Conservation (phyloP, 352 stramenopile genomes). For the Phytophthora pistaciae region DNA sequence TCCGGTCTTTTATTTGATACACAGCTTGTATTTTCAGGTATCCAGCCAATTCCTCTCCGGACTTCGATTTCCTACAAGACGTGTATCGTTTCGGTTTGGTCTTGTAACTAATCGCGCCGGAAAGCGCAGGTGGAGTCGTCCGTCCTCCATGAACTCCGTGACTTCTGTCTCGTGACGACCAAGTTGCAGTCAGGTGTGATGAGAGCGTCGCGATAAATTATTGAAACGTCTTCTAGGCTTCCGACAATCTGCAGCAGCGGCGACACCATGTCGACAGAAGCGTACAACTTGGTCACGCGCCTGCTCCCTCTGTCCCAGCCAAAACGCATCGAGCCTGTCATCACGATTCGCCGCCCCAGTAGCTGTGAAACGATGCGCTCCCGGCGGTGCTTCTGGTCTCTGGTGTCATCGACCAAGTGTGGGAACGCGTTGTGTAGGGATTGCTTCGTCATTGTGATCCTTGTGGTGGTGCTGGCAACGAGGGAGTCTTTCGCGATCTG, state of each 20-base stretch:
- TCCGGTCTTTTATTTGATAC: no score
- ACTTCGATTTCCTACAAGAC: no score
- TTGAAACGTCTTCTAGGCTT: background rate
- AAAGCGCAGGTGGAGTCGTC: no score
- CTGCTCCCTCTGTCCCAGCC: background rate
- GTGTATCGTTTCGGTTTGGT: no score
- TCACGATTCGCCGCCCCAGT: background rate
- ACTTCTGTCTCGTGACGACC: background rate
- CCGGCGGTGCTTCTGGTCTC: background rate
- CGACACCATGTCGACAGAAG: background rate
- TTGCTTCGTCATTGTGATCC: background rate
- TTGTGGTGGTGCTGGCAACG: background rate
- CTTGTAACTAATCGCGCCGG: no score
- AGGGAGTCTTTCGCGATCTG: background rate
- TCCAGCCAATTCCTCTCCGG: no score
- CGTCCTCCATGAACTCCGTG: background rate
- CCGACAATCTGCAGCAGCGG: background rate
- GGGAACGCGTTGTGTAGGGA: background rate
- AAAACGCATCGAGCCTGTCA: background rate
- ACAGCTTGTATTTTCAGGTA: no score
- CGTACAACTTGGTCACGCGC: background rate
- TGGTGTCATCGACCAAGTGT: background rate
- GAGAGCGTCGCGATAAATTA: background rate
- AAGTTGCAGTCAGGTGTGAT: constrained; percentile 3
- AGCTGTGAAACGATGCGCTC: background rate